phyloP scores from a whole-genome alignment of 2,329 filamentous ascomycete genomes.

The Diaporthe australafricana region DNA sequence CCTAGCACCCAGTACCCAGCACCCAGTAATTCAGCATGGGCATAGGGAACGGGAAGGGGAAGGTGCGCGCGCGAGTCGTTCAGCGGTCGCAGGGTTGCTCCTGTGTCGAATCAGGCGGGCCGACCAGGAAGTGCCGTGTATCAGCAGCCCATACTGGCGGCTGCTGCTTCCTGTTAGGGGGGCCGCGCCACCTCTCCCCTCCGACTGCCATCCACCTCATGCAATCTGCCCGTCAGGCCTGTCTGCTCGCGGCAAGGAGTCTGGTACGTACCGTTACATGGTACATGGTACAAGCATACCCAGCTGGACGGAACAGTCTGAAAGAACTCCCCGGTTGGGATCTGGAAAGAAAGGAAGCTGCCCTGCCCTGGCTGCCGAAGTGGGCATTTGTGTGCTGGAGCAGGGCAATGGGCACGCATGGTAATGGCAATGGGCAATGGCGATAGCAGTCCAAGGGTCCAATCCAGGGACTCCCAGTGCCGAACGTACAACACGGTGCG shows the following conservation, averaged over 20 bases:
- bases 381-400: not conserved
- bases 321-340: slow-evolving; percentile 28
- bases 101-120: slow-evolving; percentile 18
- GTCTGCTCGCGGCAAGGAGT: not conserved
- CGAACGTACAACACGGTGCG: not conserved
- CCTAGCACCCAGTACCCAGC: too few species aligned
- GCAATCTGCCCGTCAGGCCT: not conserved
- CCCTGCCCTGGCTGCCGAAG: slow-evolving; percentile 10
- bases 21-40: slow-evolving; percentile 4
- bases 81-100: slow-evolving; percentile 8
- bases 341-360: not conserved
- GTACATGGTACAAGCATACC: slow-evolving; percentile 3
- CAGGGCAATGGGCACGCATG: not conserved
- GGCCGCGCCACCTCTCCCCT: slow-evolving; percentile 21
- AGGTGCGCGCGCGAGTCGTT: slow-evolving; percentile 21
- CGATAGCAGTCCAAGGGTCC: slow-evolving; percentile 7
- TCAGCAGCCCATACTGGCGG: slow-evolving; percentile 33
- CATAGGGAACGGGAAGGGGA: slow-evolving; percentile 4
- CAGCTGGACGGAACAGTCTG: slow-evolving; percentile 27
- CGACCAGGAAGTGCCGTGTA: slow-evolving; percentile 16
- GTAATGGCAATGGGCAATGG: not conserved
- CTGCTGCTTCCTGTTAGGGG: slow-evolving; percentile 28
- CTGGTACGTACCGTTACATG: not conserved
- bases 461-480: not conserved
- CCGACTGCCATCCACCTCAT: not conserved